Base-by-base conservation (phyloP, 2,329 filamentous ascomycete species). In the Pseudogymnoascus sp. region DNA sequence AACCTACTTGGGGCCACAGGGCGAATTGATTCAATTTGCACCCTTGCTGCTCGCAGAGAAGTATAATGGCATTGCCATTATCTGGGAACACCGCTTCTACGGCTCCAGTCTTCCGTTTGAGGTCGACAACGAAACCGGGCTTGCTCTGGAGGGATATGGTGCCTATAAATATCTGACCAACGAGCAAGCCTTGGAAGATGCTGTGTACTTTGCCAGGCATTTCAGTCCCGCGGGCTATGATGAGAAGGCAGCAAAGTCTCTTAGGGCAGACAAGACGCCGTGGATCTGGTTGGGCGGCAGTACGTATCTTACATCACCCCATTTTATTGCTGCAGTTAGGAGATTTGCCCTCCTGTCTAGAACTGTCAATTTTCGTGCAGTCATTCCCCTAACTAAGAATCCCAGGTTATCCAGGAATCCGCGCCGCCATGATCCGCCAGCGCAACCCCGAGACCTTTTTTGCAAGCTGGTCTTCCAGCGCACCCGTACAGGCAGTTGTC, bases 31-130 rank as follows among this genome's bases (percentile, higher is more conserved):
- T 7, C 16, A 62, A 23, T 65, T 62, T 40, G 62, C 62, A 8
- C 42, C 62, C 3, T 38, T 63, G 16, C 56, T 63, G 18, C 59
- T 65, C 8, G 60, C 59, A 21, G 28, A 36, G 14, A 64, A 61
- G 34, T 62, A 62, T 21, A 8, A 59, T 18, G 63, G 62, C n/a
- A 49, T 64, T 11, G 59, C 40, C n/a, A 60, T 65, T 40, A 25
- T 64, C 9, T 65, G 64, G 64, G 64, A 65, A 37, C 62, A 65
- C 59, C 63, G 64, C 3, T 65, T 60, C 37, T 65, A 62, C 42
- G 64, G 64, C 21, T 36, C 46, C 18, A 62, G 42, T 31, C 56
- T 49, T 43, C 64, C 64, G 14, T 46, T 46, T 46, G 42, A 46
- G 21, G 18, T 59, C 37, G 53, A 62, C 14, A 28, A 46, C 11